Evolutionary conservation across 2,329 filamentous ascomycete genomes (phyloP), one percentile per base, ranked within the genome.

Genomic region (Fusarium sp.): DNA sequence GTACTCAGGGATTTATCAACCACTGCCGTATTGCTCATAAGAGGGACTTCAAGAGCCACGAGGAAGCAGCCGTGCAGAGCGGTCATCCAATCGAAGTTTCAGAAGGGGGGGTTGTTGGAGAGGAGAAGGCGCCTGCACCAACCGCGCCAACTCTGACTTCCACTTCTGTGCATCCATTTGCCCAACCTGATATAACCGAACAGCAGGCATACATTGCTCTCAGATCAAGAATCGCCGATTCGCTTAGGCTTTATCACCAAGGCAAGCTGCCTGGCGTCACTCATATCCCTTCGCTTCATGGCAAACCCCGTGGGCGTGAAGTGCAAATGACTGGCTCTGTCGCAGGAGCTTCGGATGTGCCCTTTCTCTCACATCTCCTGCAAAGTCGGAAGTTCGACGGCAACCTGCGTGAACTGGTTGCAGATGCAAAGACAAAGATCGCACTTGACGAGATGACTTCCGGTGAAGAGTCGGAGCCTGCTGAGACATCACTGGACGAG

Each of bases 1-100:
- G 95, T 84, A 97, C 95, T 0, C 96, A 98, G 82, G 96, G 96
- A n/a, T 98, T 98, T 84, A 96, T 99, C 85, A 99, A 99, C 80
- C 96, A 99, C 81, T 98, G 96, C 81, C 94, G 96, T 65, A 98
- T 99, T 78, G 95, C 95, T 32, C 96, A 99, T 84, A 93, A 93
- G 80, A 89, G 94, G 67, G 95, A 97, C 73, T 98, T 95, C 86
- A 96, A 97, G 84, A 98, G 94, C 77, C 96, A 99, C 79, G 96
- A 98, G 82, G 94, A 95, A 79, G 96, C 96, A 71, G 96, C 96
- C 39, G 88, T 95, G 63, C 93, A 93, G 68, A 97, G 94, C 77
- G 96, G 96, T 59, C 92, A 95, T 75, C 90, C 93, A 18, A 90
- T 98, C 66, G 93, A 97, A 26, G 71, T 74, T 14, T 64, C 74